A percentile compares a stretch with the other conserved stretches of the same genome.
phyloP scores from a whole-genome alignment of 2,329 filamentous ascomycete species.

The Pleoardoris graminearum region DNA sequence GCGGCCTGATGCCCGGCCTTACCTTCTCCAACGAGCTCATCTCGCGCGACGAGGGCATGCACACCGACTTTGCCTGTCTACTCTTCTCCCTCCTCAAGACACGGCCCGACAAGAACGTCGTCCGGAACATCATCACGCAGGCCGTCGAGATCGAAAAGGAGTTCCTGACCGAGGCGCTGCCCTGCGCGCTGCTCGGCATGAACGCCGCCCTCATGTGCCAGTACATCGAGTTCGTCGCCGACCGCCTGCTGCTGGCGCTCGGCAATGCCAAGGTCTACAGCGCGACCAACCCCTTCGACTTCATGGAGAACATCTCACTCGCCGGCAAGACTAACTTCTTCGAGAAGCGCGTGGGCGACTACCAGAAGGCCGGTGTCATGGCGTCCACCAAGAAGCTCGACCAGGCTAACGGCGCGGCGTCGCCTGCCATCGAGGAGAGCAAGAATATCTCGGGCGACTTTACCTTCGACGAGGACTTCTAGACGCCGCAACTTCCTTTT shows the following conservation, averaged over 20 bases:
- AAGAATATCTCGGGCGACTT: conserved; percentile 70
- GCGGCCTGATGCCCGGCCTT: conserved; percentile 95
- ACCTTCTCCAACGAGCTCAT: conserved; percentile 99
- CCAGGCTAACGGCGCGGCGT: conserved; percentile 47
- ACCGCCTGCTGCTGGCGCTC: conserved; percentile 88
- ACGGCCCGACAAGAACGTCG: conserved; percentile 79
- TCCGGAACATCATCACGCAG: conserved; percentile 88
- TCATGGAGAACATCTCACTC: conserved; percentile 99
- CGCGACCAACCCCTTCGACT: conserved; percentile 94
- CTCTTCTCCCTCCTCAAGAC: conserved; percentile 97
- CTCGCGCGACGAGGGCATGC: conserved; percentile 97
- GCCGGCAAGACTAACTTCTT: conserved; percentile 99
- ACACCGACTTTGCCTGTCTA: conserved; percentile 98
- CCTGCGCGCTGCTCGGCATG: conserved; percentile 93
- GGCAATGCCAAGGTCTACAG: conserved; percentile 96
- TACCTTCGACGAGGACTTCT: conserved; percentile 96
- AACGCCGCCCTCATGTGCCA: conserved; percentile 97
- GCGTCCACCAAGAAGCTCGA: conserved; percentile 78
- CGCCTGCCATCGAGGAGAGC: conserved; percentile 48
- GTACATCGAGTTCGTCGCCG: conserved; percentile 99
- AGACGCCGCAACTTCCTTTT: conserved; percentile 48
- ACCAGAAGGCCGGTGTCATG: conserved; percentile 99
- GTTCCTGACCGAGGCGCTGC: conserved; percentile 94
- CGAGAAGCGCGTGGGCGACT: conserved; percentile 99
- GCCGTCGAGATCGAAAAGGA: conserved; percentile 95